Percentiles rank a stretch among this genome's conserved stretches.
phyloP scores from a whole-genome alignment of 73 alveolate genomes.

The Tetrahymena malaccensis region DNA sequence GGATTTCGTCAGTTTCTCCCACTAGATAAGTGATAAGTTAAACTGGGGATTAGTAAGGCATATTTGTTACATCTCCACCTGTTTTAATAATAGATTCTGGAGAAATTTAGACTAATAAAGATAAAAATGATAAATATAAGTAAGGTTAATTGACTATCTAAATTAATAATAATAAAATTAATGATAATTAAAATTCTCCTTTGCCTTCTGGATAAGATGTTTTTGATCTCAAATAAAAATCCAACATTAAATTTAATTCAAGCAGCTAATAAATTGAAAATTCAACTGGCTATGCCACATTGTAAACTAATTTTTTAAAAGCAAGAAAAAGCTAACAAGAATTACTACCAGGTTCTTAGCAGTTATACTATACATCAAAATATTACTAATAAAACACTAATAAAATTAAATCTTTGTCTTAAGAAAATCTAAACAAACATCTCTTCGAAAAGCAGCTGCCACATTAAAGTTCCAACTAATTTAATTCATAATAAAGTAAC shows the following conservation, averaged over 20 bases:
- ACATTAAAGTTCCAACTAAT: not conserved
- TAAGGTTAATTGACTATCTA: too few relatives aligned
- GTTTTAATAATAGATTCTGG: not conserved
- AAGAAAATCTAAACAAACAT: not conserved
- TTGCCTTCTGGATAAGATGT: not conserved
- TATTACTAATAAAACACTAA: not conserved
- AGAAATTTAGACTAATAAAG: not conserved
- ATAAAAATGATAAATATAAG: too few relatives aligned
- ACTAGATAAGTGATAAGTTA: not conserved
- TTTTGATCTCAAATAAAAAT: not conserved
- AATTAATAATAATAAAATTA: too few relatives aligned
- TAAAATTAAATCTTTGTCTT: not conserved
- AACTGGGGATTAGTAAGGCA: not conserved
- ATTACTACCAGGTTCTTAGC: not conserved
- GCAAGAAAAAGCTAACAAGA: not conserved
- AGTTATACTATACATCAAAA: not conserved
- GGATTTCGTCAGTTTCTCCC: not conserved
- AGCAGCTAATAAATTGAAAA: not conserved
- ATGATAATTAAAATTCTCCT: not conserved
- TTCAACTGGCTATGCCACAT: not conserved
- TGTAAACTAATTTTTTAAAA: not conserved
- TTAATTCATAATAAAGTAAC: not conserved
- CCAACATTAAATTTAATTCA: not conserved
- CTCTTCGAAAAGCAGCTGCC: not conserved
- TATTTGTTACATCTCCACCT: not conserved